phyloP scores from a whole-genome alignment of 2,329 filamentous ascomycete species.

The Lachnellula arida region DNA sequence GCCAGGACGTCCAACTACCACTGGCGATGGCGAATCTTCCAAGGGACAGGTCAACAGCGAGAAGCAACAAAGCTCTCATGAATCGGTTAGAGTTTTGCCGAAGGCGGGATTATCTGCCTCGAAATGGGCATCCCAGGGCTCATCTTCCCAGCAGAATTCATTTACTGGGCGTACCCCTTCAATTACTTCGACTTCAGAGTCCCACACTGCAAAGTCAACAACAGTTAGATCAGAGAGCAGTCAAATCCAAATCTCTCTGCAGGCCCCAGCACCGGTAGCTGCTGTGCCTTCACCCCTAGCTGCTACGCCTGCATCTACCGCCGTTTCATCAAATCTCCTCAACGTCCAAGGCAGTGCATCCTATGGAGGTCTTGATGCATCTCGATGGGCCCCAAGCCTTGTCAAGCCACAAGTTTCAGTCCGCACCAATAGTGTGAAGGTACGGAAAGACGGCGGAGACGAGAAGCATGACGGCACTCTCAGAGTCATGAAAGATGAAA shows the following conservation, averaged over 20 bases:
- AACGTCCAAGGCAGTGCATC: not conserved
- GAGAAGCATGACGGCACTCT: not conserved
- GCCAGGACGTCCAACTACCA: not conserved
- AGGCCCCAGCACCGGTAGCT: not conserved
- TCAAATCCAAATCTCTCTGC: too few species aligned
- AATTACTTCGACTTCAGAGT: not conserved
- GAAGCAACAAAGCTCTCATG: not conserved
- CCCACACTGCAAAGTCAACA: too few species aligned
- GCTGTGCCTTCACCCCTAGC: not conserved
- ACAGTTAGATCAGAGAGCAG: too few species aligned
- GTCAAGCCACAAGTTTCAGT: not conserved
- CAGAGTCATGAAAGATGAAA: not conserved
- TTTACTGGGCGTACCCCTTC: not conserved
- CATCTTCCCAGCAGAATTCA: too few species aligned
- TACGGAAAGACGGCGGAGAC: not conserved
- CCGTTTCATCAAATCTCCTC: not conserved
- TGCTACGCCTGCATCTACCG: not conserved
- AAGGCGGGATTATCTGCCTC: not conserved
- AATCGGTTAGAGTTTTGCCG: not conserved
- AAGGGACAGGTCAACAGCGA: too few species aligned
- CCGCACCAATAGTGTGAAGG: not conserved
- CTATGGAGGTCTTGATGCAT: not conserved
- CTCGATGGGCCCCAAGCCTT: not conserved
- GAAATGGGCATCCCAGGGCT: not conserved
- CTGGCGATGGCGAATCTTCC: not conserved